A percentile compares a stretch with the other conserved stretches of the same genome.
These are phyloP conservation scores for Hordeum marinum DNA, from an alignment of 176 grass and related monocot genomes.

Conservation along the genomic window DNA sequence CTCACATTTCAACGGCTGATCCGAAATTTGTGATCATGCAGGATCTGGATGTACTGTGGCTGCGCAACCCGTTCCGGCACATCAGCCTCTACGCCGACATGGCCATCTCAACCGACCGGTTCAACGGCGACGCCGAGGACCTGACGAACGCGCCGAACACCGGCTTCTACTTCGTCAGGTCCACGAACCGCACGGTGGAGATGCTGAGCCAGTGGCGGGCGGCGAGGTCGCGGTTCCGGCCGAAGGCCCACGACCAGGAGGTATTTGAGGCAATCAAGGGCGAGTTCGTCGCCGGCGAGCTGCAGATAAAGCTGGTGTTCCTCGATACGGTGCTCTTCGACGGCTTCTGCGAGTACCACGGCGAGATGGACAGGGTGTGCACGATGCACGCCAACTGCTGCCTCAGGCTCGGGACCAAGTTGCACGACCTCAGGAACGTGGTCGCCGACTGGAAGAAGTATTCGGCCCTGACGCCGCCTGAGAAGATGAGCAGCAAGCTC, in stretches of 20 bases:
- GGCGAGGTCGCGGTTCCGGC: slow-evolving; percentile 38
- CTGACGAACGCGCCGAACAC: slow-evolving; percentile 45
- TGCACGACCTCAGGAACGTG: slow-evolving; percentile 35
- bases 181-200: slow-evolving; percentile 25
- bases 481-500: slow-evolving; percentile 1
- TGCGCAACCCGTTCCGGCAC: slow-evolving; percentile 52
- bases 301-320: slow-evolving; percentile 37
- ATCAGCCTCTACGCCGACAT: slow-evolving; percentile 35
- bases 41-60: slow-evolving; percentile 55
- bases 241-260: slow-evolving; percentile 31
- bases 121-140: slow-evolving; percentile 17
- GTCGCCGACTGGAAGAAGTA: slow-evolving; percentile 39
- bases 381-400: slow-evolving; percentile 64
- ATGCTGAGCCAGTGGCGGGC: slow-evolving; percentile 38
- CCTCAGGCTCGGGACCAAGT: slow-evolving; percentile 32
- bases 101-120: slow-evolving; percentile 40
- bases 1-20: background rate
- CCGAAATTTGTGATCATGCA: background rate
- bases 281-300: slow-evolving; percentile 24
- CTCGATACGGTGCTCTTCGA: slow-evolving; percentile 34
- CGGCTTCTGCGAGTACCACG: slow-evolving; percentile 35
- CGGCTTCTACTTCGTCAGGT: slow-evolving; percentile 47
- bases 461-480: background rate
- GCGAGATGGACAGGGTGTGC: slow-evolving; percentile 34
- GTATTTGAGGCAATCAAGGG: slow-evolving; percentile 50